A percentile compares a stretch with the other conserved stretches of the same genome.
These are phyloP conservation scores for Penicillium palitans DNA, from an alignment of 2,329 filamentous ascomycete genomes.

Conservation along the genomic window DNA sequence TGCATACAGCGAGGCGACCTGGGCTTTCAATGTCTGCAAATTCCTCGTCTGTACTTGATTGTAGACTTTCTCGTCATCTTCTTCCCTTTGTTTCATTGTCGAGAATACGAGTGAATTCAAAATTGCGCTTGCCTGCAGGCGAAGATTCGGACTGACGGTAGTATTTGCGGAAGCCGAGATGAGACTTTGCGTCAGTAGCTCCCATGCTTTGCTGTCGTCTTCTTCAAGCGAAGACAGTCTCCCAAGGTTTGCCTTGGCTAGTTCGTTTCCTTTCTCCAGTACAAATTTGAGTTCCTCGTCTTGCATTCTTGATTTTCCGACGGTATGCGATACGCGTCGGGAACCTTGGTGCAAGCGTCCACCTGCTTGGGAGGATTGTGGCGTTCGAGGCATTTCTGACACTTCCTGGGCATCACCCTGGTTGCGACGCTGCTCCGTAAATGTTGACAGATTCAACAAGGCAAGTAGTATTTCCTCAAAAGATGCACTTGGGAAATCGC, in stretches of 20 bases:
- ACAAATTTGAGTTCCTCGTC: constrained; percentile 55
- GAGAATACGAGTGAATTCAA: constrained; percentile 50
- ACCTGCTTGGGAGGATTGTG: constrained; percentile 27
- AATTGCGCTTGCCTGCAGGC: constrained; percentile 61
- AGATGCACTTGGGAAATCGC: constrained; percentile 80
- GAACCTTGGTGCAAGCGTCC: constrained; percentile 40
- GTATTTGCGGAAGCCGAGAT: constrained; percentile 47
- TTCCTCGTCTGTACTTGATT: constrained; percentile 70
- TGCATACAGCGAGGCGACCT: constrained; percentile 60
- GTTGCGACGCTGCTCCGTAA: constrained; percentile 47
- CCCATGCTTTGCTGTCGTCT: constrained; percentile 72
- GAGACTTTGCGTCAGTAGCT: constrained; percentile 59
- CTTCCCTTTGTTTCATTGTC: constrained; percentile 44
- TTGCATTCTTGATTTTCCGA: constrained; percentile 44
- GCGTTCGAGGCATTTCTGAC: constrained; percentile 47
- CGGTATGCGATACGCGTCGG: constrained; percentile 43
- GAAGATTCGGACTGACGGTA: constrained; percentile 41
- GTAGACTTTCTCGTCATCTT: constrained; percentile 48
- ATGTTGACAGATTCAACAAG: constrained; percentile 67
- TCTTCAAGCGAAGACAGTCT: constrained; percentile 67
- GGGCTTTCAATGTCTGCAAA: constrained; percentile 64
- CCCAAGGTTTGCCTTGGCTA: constrained; percentile 72
- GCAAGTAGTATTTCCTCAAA: constrained; percentile 77
- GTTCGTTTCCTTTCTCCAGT: constrained; percentile 70
- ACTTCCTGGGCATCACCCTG: constrained; percentile 52